Base-by-base conservation (phyloP, 2,329 filamentous ascomycete species). In the Teratosphaeria epicoccoides region DNA sequence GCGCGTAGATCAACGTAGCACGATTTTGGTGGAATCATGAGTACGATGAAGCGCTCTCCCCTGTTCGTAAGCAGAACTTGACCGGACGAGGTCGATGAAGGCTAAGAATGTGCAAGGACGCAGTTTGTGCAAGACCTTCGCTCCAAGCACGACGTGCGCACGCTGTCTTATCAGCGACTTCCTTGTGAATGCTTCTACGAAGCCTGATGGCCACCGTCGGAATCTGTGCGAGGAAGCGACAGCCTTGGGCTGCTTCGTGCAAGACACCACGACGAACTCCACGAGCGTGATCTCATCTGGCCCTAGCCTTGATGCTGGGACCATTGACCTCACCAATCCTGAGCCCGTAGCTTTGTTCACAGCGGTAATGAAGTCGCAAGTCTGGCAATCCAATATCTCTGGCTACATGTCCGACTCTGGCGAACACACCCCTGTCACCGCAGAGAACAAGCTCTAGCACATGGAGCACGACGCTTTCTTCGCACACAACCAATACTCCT, bases 21-120 rank as follows among this genome's bases (percentile, higher is more conserved):
- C 61, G 68, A 25, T 60, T 70, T 2, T 69, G 67, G 67, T 70
- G 67, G 68, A 70, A 70, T 51, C 70, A 67, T 67, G 68, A 70
- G 52, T 59, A 63, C 17, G 67, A 70, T 49, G 55, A 57, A 9
- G 50, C 55, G 4, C 60, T 69, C 1, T 70, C 70, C 49, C 68
- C 68, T 0, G 62, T 56, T 1, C 70, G 66, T 67, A 55, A 55
- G 33, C 33, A 17, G n/a, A 40, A 6, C n/a, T 20, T 9, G 3
- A 40, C n/a, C n/a, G 5, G 20, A 17, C 6, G 14, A 3, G n/a
- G 9, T 7, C 20, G n/a, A 9, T 40, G n/a, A 9, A 40, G 2
- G 33, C 33, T 40, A 17, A 40, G 6, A 4, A 4, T 9, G 14
- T 40, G 33, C 33, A 40, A 17, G 33, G 33, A 40, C 33, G n/a